Conservation (phyloP, 306 rosid genomes). For the Sophora flavescens region DNA sequence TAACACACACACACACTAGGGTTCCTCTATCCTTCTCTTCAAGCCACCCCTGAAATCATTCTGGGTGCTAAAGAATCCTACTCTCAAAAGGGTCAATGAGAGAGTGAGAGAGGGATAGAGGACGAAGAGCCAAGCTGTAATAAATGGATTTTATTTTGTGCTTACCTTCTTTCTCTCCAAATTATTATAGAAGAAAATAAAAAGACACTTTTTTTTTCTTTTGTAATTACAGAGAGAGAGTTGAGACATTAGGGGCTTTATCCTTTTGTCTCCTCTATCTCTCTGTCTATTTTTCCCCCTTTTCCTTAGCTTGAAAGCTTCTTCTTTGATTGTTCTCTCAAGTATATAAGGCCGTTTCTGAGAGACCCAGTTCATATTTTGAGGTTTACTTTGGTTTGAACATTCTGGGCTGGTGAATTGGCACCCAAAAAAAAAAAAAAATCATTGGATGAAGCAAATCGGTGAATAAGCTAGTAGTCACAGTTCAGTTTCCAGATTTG, state of each 20-base stretch:
- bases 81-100: conserved; percentile 28
- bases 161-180: conserved; percentile 64
- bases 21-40: conserved; percentile 54
- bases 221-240: conserved; percentile 52
- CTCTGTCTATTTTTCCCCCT: conserved; percentile 40
- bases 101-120: conserved; percentile 61
- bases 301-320: conserved; percentile 29
- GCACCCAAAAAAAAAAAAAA: neutral
- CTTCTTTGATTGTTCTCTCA: conserved; percentile 21
- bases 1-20: conserved; percentile 61
- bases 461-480: conserved; percentile 1
- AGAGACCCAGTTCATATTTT: conserved; percentile 41
- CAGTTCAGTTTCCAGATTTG: neutral
- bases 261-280: conserved; percentile 70
- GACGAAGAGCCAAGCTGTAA: conserved; percentile 67
- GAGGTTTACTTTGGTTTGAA: neutral
- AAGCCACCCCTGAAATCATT: conserved; percentile 19
- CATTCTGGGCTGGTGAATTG: conserved; percentile 29
- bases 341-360: conserved; percentile 14
- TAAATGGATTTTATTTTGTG: conserved; percentile 19
- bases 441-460: conserved; percentile 24
- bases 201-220: conserved; percentile 18
- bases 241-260: conserved; percentile 64
- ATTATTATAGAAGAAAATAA: conserved; percentile 45
- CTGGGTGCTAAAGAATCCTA: neutral